phyloP scores from a whole-genome alignment of 1,139 yeast genomes.

The Candida pseudoviswanathii region DNA sequence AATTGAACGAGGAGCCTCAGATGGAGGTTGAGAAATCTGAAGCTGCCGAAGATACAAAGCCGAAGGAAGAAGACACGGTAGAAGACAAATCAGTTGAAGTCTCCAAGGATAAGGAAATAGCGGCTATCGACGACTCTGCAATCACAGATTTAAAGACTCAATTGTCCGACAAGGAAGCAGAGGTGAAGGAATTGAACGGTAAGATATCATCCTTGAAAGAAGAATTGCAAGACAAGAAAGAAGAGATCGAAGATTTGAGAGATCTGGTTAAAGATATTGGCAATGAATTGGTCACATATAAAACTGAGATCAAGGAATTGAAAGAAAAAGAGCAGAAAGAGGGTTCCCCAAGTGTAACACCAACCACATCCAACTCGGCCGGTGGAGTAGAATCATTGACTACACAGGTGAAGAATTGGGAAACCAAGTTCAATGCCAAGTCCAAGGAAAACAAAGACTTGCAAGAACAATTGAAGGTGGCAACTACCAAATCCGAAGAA shows the following conservation, averaged over 20 bases:
- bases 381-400: constrained; percentile 2
- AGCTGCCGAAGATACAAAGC: neutral
- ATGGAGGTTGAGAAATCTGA: neutral
- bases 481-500: constrained; percentile 12
- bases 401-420: constrained; percentile 9
- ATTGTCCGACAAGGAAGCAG: constrained; percentile 12
- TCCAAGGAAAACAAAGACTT: constrained; percentile 11
- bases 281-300: constrained; percentile 65
- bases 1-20: too few species aligned
- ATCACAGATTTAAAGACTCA: constrained; percentile 3
- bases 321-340: constrained; percentile 17
- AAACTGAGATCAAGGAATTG: constrained; percentile 38
- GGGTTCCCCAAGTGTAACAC: neutral
- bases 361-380: neutral
- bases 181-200: constrained; percentile 21
- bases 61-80: neutral
- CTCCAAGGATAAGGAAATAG: constrained; percentile 15
- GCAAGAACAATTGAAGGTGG: constrained; percentile 7
- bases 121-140: constrained; percentile 12
- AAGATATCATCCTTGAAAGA: constrained; percentile 18
- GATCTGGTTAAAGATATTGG: constrained; percentile 79
- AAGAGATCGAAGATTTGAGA: constrained; percentile 59
- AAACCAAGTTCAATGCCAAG: constrained; percentile 8
- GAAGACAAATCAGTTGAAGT: constrained; percentile 5
- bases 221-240: constrained; percentile 34